Percentiles rank a stretch among this genome's conserved stretches.
phyloP scores from a whole-genome alignment of 208 protist genomes.

The Tritrichomonas musculus region DNA sequence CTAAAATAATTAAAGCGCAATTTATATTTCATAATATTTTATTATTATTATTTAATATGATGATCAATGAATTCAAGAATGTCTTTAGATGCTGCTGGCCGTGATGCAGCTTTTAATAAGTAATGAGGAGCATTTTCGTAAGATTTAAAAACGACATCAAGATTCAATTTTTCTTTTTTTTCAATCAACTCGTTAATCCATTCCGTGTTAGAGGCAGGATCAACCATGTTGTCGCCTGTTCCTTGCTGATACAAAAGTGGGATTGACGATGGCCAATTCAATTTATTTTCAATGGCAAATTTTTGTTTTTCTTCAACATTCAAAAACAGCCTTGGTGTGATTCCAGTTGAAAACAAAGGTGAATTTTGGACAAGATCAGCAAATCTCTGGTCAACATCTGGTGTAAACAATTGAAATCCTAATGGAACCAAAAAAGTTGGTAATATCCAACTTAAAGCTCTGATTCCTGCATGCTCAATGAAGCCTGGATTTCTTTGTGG shows the following conservation, averaged over 20 bases:
- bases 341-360: too few species aligned
- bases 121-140: neutral
- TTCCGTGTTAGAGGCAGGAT: neutral
- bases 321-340: neutral
- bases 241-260: neutral
- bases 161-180: too few species aligned
- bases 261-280: neutral
- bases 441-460: neutral
- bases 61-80: conserved; percentile 10
- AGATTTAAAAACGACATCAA: neutral
- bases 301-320: neutral
- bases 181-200: neutral
- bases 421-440: neutral
- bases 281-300: neutral
- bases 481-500: neutral
- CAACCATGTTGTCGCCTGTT: neutral
- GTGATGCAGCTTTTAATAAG: neutral
- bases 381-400: neutral
- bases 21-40: too few species aligned
- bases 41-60: too few species aligned
- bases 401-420: neutral
- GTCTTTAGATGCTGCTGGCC: neutral
- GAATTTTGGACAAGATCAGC: neutral
- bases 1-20: too few species aligned
- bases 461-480: neutral